phyloP scores from a whole-genome alignment of 2,329 filamentous ascomycete genomes.

The Ceratocystis cubensis region DNA sequence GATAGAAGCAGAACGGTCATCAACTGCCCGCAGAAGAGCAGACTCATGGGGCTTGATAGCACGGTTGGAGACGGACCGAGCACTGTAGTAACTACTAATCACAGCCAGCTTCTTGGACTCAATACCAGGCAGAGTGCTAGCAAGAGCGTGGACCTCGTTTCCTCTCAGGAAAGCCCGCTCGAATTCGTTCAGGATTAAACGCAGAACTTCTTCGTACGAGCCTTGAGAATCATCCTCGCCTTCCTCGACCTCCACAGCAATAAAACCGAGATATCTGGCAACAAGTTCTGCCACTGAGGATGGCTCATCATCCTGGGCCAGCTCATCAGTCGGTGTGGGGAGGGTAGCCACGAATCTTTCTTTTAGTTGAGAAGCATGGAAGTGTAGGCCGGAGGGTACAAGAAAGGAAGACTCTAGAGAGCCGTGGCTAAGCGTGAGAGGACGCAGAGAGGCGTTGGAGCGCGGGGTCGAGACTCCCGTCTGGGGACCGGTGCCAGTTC shows the following conservation, averaged over 20 bases:
- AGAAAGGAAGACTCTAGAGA: slow-evolving; percentile 93
- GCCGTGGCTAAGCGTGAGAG: slow-evolving; percentile 81
- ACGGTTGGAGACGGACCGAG: slow-evolving; percentile 69
- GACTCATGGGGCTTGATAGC: slow-evolving; percentile 88
- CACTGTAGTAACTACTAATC: slow-evolving; percentile 82
- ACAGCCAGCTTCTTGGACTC: slow-evolving; percentile 83
- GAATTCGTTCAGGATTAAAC: slow-evolving; percentile 87
- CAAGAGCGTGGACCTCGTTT: slow-evolving; percentile 90
- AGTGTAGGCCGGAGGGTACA: slow-evolving; percentile 89
- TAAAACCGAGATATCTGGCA: slow-evolving; percentile 81
- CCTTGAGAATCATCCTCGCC: slow-evolving; percentile 81
- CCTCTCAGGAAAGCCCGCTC: slow-evolving; percentile 88
- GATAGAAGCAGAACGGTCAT: slow-evolving; percentile 68
- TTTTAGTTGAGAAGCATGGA: slow-evolving; percentile 88
- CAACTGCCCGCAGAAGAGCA: slow-evolving; percentile 76
- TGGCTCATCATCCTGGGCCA: slow-evolving; percentile 97
- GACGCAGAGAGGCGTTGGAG: slow-evolving; percentile 82
- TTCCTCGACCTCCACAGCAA: slow-evolving; percentile 79
- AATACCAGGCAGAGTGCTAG: slow-evolving; percentile 76
- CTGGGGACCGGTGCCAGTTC: slow-evolving; percentile 68
- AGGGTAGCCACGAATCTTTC: slow-evolving; percentile 77
- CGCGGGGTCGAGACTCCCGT: slow-evolving; percentile 95
- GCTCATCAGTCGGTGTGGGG: slow-evolving; percentile 85
- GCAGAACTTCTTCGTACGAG: slow-evolving; percentile 84
- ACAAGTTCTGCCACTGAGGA: slow-evolving; percentile 89